Conservation (phyloP, 2,329 filamentous ascomycete genomes). For the Xylariaceae sp. region DNA sequence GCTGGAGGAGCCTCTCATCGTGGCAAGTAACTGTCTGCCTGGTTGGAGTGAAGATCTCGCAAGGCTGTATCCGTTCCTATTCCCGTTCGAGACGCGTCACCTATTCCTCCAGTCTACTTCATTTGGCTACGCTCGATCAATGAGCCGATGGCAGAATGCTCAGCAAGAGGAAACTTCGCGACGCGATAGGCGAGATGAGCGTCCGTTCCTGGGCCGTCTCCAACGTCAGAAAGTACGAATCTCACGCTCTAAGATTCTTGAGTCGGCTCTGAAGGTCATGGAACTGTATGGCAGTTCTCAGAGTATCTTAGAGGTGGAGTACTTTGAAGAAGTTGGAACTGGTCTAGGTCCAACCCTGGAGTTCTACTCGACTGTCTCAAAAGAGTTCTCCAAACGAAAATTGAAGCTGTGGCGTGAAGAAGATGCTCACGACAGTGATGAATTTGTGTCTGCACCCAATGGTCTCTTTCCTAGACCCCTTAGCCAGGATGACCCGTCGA, state of each 20-base stretch:
- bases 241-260: conserved; percentile 86
- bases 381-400: conserved; percentile 96
- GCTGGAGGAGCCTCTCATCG: conserved; percentile 91
- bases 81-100: conserved; percentile 95
- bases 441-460: conserved; percentile 77
- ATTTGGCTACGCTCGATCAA: conserved; percentile 94
- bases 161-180: conserved; percentile 76
- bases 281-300: conserved; percentile 96
- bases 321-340: conserved; percentile 97
- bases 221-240: conserved; percentile 98
- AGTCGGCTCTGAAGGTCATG: conserved; percentile 98
- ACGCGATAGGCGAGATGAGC: conserved; percentile 79
- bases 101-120: conserved; percentile 96
- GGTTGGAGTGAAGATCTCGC: conserved; percentile 95
- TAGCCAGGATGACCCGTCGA: conserved; percentile 72
- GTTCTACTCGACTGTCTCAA: conserved; percentile 96
- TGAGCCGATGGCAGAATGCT: conserved; percentile 94
- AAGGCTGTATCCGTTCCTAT: conserved; percentile 89
- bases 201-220: conserved; percentile 82
- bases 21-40: conserved; percentile 92
- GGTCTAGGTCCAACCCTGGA: conserved; percentile 92
- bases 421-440: conserved; percentile 64
- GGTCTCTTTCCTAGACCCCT: conserved; percentile 91
- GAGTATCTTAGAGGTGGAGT: conserved; percentile 93
- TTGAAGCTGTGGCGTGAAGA: conserved; percentile 94